Conservation (phyloP, 208 protist species). For the Trypanosoma theileri region DNA sequence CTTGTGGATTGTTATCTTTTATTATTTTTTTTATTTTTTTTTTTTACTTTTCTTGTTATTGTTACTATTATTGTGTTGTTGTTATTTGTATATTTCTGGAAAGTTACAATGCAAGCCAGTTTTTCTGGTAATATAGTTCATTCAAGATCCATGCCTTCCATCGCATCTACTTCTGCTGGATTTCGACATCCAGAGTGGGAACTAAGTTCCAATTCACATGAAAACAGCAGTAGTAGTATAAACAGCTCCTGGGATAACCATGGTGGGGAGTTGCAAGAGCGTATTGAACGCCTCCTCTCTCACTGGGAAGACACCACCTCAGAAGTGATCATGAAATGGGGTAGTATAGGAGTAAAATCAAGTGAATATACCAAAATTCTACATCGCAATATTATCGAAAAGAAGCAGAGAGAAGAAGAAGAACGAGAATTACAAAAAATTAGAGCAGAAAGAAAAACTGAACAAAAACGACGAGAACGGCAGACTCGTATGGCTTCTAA, state of each 20-base stretch:
- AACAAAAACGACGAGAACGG: slow-evolving; percentile 4
- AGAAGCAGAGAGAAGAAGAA: slow-evolving; percentile 21
- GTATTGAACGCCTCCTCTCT: slow-evolving; percentile 14
- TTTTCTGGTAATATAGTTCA: background rate
- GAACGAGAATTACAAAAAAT: no score
- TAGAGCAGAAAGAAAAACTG: background rate
- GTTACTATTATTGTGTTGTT: background rate
- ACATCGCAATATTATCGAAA: slow-evolving; percentile 14
- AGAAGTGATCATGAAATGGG: slow-evolving; percentile 21
- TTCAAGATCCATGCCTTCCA: background rate
- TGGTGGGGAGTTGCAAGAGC: slow-evolving; percentile 3
- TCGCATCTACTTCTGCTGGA: background rate
- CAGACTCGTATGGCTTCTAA: slow-evolving; percentile 6
- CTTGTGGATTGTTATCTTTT: background rate
- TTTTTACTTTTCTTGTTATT: slow-evolving; percentile 4
- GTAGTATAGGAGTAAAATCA: slow-evolving; percentile 25
- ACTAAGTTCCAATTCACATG: slow-evolving; percentile 10
- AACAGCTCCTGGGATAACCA: background rate
- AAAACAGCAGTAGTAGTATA: background rate
- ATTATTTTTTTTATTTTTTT: slow-evolving; percentile 5
- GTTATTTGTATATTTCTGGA: background rate
- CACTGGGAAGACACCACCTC: slow-evolving; percentile 18
- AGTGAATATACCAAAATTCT: slow-evolving; percentile 11
- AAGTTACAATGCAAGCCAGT: background rate
- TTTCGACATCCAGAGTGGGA: slow-evolving; percentile 12